Evolutionary conservation across 2,329 filamentous ascomycete genomes (phyloP).

Genomic region (Teratosphaeria gauchensis): DNA sequence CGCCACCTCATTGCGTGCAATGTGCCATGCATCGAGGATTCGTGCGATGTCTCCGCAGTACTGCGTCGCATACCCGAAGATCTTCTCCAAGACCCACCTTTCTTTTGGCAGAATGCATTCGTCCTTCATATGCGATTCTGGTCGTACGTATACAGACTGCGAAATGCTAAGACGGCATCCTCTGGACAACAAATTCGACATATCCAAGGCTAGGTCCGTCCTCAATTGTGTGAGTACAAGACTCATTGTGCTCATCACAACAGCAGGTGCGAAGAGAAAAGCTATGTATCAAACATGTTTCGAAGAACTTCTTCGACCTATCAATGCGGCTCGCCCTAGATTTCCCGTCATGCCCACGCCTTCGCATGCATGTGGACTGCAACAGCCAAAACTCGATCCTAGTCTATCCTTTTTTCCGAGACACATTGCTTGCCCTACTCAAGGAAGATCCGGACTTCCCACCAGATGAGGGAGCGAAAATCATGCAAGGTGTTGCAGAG

Average conservation of each 20-base stretch:
- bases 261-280: slow-evolving; percentile 19
- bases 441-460: slow-evolving; percentile 24
- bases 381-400: slow-evolving; percentile 24
- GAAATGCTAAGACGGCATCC: slow-evolving; percentile 24
- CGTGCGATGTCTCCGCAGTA: too few relatives aligned
- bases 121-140: slow-evolving; percentile 27
- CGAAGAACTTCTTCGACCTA: too few relatives aligned
- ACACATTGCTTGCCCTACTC: slow-evolving; percentile 27
- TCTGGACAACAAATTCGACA: slow-evolving; percentile 18
- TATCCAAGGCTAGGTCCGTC: slow-evolving; percentile 30
- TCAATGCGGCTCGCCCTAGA: too few relatives aligned
- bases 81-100: too few relatives aligned
- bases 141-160: slow-evolving; percentile 27
- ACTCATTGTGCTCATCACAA: not conserved
- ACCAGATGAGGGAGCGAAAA: slow-evolving; percentile 22
- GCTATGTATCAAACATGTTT: slow-evolving; percentile 2
- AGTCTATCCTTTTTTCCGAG: slow-evolving; percentile 27
- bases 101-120: slow-evolving; percentile 9
- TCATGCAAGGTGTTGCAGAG: slow-evolving; percentile 25
- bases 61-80: too few relatives aligned
- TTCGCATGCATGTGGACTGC: slow-evolving; percentile 28
- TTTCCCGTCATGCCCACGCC: slow-evolving; percentile 6
- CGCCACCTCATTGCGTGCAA: too few relatives aligned
- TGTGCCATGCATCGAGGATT: too few relatives aligned
- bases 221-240: slow-evolving; percentile 3